Conservation (phyloP, 306 rosid genomes). For the Adenanthera pavonina region DNA sequence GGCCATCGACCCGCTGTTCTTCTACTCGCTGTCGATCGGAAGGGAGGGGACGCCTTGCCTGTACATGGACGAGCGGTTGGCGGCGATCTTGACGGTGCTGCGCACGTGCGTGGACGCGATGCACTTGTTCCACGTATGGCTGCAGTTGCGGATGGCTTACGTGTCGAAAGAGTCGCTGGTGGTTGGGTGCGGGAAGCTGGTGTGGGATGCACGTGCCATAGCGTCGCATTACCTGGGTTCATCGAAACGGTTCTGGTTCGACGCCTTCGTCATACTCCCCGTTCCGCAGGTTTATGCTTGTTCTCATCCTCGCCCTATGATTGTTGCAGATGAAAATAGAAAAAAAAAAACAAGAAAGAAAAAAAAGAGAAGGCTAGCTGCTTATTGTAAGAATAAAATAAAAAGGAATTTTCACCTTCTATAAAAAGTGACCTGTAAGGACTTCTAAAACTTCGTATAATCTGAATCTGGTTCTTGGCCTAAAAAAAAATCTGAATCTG, state of each 20-base stretch:
- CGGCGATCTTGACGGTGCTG: slow-evolving; percentile 69
- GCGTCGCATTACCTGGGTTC: slow-evolving; percentile 74
- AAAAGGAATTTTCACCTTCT: not conserved
- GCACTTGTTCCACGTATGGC: slow-evolving; percentile 78
- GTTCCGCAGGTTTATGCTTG: not conserved
- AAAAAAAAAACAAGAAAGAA: no score
- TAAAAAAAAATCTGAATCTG: no score
- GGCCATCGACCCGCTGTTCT: slow-evolving; percentile 87
- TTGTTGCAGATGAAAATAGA: not conserved
- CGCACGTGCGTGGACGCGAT: slow-evolving; percentile 78
- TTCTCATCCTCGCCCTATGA: not conserved
- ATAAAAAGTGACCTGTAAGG: not conserved
- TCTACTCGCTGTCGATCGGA: slow-evolving; percentile 86
- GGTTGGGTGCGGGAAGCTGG: slow-evolving; percentile 95
- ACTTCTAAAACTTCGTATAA: no score
- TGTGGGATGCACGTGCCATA: slow-evolving; percentile 89
- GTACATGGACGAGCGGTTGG: slow-evolving; percentile 78
- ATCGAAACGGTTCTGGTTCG: slow-evolving; percentile 87
- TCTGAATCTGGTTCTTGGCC: no score
- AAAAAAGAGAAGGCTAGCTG: not conserved
- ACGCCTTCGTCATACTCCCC: slow-evolving; percentile 68
- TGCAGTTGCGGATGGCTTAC: slow-evolving; percentile 83
- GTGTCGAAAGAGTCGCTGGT: slow-evolving; percentile 89
- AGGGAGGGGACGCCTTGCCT: slow-evolving; percentile 79
- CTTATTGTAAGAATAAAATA: not conserved